Base-by-base conservation (phyloP, 805 yeast species). In the Debaryomyces castellii region DNA sequence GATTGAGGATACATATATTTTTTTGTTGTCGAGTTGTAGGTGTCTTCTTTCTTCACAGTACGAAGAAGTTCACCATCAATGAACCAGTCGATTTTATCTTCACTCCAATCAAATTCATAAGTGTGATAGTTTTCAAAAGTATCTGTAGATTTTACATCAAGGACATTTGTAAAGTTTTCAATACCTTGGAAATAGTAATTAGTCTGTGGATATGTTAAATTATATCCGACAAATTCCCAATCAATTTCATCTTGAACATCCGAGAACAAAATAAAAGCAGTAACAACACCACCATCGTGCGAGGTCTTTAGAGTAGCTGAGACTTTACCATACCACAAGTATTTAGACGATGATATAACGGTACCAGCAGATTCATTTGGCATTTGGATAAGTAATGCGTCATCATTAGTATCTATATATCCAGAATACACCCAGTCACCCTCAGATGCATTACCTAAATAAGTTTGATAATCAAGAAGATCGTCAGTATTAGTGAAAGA, bases 211-310 rank as follows among this genome's bases (percentile, higher is more conserved):
- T 66, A 62, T 25, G 76, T 74, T 58, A 87, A 66, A 58, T 86
- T 80, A 58, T 78, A 78, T 48, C 98, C 98, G 51, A 89, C 85
- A 54, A 82, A 85, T 71, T 91, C 97, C 60, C 68, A 83, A 77
- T 91, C 97, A 57, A 90, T 78, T 76, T 91, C 97, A 72, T 90
- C 97, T 74, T 87, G 82, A 35, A 85, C 89, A 61, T 87, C 87
- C 6, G 96, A 87, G 66, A 81, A 85, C 43, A 89, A 64, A 65
- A 90, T 89, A 58, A 83, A 81, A 24, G 96, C 91, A 12, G 95
- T 77, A 47, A 90, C 78, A 30, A 90, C 96, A 74, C 97, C 97
- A 8, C 67, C 74, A 32, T 76, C 77, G 59, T 81, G 87, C 1
- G 96, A 86, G 0, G 92, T 73, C 70, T 85, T 89, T 58, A 89